Conservation (phyloP, 345 rosid genomes). For the Ailanthus altissimus region DNA sequence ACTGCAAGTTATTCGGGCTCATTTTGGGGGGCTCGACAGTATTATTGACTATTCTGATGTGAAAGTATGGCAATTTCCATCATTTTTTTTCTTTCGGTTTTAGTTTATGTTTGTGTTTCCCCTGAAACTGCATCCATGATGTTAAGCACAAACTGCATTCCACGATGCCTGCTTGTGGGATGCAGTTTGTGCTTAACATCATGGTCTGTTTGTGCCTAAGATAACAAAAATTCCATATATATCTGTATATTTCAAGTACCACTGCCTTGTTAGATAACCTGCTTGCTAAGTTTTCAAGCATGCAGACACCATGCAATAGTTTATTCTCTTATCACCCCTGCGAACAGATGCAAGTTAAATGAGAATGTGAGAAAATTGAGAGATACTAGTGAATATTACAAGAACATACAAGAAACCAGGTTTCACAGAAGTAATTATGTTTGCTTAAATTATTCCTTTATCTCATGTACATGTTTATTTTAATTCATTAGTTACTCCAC, state of each 20-base stretch:
- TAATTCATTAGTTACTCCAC: neutral
- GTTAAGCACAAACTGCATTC: no score
- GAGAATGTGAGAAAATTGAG: neutral
- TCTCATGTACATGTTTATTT: neutral
- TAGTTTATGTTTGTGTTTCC: neutral
- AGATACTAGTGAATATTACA: neutral
- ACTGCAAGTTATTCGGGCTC: conserved; percentile 90
- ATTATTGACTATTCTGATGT: conserved; percentile 84
- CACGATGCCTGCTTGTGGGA: neutral
- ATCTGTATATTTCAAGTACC: no score
- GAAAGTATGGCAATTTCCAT: conserved; percentile 45
- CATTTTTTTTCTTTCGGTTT: neutral
- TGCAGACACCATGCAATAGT: neutral
- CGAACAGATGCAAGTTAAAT: neutral
- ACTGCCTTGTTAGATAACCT: neutral
- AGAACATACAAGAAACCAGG: neutral
- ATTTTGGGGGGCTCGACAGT: conserved; percentile 88
- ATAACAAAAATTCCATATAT: no score
- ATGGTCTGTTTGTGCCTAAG: neutral
- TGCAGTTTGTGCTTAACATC: neutral
- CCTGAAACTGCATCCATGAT: neutral
- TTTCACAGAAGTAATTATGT: neutral
- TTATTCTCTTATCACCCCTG: neutral
- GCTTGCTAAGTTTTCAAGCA: neutral
- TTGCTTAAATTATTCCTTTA: neutral